A percentile compares a stretch with the other conserved stretches of the same genome.
phyloP scores from a whole-genome alignment of 1,284 basidiomycete genomes.

The Fomitopsis pinicola region DNA sequence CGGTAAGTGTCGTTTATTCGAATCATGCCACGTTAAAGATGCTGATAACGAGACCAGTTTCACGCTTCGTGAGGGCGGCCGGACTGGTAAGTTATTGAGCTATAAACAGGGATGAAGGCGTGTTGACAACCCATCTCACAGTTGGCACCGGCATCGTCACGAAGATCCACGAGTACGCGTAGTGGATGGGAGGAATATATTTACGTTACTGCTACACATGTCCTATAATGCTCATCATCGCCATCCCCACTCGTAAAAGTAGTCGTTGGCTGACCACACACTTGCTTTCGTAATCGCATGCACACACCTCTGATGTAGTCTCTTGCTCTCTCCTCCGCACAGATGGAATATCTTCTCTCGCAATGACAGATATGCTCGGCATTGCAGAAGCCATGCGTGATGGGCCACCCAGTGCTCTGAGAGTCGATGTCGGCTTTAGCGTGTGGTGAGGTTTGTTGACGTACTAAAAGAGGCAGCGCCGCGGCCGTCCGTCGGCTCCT shows the following conservation, averaged over 20 bases:
- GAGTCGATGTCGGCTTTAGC: neutral
- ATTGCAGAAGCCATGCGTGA: no score
- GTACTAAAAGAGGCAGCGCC: constrained; percentile 3
- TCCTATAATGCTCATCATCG: constrained; percentile 23
- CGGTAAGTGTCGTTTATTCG: constrained; percentile 42
- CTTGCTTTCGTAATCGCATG: constrained; percentile 11
- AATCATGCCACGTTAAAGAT: neutral
- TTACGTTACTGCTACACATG: constrained; percentile 16
- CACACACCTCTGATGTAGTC: neutral
- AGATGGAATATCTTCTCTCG: neutral
- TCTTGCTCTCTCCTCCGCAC: neutral
- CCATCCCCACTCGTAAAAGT: constrained; percentile 21
- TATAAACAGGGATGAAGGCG: neutral
- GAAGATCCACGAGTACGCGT: constrained; percentile 59
- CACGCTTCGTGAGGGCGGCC: constrained; percentile 96
- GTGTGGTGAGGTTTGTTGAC: neutral
- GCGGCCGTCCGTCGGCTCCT: constrained; percentile 4
- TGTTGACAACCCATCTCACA: constrained; percentile 26
- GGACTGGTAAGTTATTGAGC: constrained; percentile 65
- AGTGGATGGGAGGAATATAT: constrained; percentile 13
- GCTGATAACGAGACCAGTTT: constrained; percentile 47
- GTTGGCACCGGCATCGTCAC: constrained; percentile 92
- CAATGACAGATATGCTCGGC: neutral
- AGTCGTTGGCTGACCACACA: constrained; percentile 19
- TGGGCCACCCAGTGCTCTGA: neutral